Conservation (phyloP, 129 eudicot genomes). For the Flaveria sonorensis region DNA sequence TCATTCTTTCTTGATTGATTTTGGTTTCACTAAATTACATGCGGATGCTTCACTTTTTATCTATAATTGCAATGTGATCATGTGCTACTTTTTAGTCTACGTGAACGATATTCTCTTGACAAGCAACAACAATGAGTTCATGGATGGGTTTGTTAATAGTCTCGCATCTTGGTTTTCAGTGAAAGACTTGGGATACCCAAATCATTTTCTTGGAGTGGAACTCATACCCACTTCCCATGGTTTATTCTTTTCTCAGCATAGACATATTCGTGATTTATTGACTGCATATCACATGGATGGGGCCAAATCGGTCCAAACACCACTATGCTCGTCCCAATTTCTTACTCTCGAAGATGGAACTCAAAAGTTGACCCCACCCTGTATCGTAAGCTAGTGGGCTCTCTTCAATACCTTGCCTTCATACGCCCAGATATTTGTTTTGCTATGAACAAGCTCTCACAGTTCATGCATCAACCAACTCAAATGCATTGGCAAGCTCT, state of each 20-base stretch:
- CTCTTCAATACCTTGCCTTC: too few species aligned
- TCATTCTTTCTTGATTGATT: not conserved
- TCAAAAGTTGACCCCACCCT: not conserved
- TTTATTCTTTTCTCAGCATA: not conserved
- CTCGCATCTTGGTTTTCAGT: not conserved
- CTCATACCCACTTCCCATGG: slow-evolving; percentile 6
- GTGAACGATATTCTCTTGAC: not conserved
- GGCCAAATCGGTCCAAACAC: not conserved
- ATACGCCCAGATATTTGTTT: too few species aligned
- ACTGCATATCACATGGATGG: not conserved
- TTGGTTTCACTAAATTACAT: not conserved
- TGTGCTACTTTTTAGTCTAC: too few species aligned
- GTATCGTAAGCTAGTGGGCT: not conserved
- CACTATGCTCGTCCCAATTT: not conserved
- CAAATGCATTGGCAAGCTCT: not conserved
- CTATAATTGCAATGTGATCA: not conserved
- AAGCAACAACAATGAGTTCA: not conserved
- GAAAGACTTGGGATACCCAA: not conserved
- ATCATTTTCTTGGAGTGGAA: not conserved
- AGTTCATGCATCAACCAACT: too few species aligned
- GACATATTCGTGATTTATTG: not conserved
- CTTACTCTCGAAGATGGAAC: not conserved
- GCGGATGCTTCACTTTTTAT: not conserved
- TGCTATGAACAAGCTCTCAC: too few species aligned
- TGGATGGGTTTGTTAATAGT: not conserved